phyloP scores from a whole-genome alignment of 345 rosid genomes.

The Leavenworthia alabamica region DNA sequence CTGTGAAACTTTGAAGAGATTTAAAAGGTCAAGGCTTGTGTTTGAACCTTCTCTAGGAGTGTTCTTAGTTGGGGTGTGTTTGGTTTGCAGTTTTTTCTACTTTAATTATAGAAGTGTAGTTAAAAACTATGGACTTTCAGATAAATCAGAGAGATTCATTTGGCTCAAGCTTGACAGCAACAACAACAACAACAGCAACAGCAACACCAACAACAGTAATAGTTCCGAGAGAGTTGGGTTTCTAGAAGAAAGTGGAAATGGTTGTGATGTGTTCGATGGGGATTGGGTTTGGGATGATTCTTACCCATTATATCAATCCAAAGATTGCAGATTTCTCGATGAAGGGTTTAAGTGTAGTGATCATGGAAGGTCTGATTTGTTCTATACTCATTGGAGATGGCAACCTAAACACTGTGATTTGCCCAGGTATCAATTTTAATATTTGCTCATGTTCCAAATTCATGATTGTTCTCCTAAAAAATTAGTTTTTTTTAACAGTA shows the following conservation, averaged over 20 bases:
- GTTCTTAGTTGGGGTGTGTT: constrained; percentile 44
- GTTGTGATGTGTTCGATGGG: constrained; percentile 79
- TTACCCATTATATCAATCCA: constrained; percentile 77
- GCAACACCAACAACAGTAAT: not conserved
- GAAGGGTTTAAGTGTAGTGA: constrained; percentile 82
- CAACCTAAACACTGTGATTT: constrained; percentile 75
- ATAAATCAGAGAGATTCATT: constrained; percentile 50
- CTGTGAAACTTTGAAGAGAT: constrained; percentile 43
- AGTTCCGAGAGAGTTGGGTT: constrained; percentile 49
- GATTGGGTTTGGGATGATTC: constrained; percentile 94
- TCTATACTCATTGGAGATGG: constrained; percentile 95
- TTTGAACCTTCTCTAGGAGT: constrained; percentile 66
- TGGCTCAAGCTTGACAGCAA: constrained; percentile 42
- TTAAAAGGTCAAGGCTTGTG: constrained; percentile 52
- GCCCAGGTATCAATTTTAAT: constrained; percentile 52
- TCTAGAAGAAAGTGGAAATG: constrained; percentile 46
- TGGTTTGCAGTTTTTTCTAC: constrained; percentile 61
- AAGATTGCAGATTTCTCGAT: constrained; percentile 80
- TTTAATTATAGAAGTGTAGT: constrained; percentile 51
- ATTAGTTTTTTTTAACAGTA: not conserved
- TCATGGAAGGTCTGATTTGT: constrained; percentile 82
- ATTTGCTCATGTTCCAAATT: not conserved
- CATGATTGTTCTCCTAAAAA: not conserved
- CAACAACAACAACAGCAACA: too few relatives aligned
- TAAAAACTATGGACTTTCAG: constrained; percentile 46